Percentiles rank a stretch among this genome's conserved stretches.
These are phyloP conservation scores for Mediolabrus comicus DNA, from an alignment of 108 stramenopile genomes.

Conservation along the genomic window DNA sequence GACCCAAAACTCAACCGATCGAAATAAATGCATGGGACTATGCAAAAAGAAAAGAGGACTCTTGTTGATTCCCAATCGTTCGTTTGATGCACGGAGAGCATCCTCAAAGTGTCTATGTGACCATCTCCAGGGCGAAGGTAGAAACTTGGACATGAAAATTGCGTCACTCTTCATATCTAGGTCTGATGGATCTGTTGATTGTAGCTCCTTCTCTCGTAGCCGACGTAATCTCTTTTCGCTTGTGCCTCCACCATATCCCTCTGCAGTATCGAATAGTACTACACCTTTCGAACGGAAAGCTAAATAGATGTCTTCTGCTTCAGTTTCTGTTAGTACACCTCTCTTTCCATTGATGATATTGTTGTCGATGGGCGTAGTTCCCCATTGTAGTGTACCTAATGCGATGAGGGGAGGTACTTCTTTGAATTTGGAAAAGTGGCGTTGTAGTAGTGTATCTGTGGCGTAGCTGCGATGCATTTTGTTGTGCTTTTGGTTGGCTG, in stretches of 20 bases:
- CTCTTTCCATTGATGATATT: conserved; percentile 52
- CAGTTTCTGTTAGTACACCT: conserved; percentile 37
- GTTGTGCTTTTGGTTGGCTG: neutral
- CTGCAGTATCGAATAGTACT: conserved; percentile 73
- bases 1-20: conserved; percentile 63
- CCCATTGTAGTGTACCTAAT: conserved; percentile 65
- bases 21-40: conserved; percentile 60
- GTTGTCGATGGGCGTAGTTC: conserved; percentile 58
- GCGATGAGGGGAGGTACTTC: conserved; percentile 26
- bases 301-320: conserved; percentile 29
- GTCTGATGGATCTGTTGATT: neutral
- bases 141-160: conserved; percentile 67
- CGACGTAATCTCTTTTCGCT: conserved; percentile 57
- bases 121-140: conserved; percentile 69
- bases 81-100: conserved; percentile 55
- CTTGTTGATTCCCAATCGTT: conserved; percentile 46
- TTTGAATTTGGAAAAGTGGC: conserved; percentile 1
- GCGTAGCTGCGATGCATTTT: neutral
- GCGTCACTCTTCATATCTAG: conserved; percentile 7
- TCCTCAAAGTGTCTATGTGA: conserved; percentile 50
- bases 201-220: conserved; percentile 15
- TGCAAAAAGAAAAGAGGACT: conserved; percentile 69
- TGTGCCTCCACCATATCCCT: conserved; percentile 81
- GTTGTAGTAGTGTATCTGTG: conserved; percentile 13
- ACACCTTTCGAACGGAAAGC: conserved; percentile 37